phyloP scores from a whole-genome alignment of 441 rosid species.

The Gossypium davidsonii region DNA sequence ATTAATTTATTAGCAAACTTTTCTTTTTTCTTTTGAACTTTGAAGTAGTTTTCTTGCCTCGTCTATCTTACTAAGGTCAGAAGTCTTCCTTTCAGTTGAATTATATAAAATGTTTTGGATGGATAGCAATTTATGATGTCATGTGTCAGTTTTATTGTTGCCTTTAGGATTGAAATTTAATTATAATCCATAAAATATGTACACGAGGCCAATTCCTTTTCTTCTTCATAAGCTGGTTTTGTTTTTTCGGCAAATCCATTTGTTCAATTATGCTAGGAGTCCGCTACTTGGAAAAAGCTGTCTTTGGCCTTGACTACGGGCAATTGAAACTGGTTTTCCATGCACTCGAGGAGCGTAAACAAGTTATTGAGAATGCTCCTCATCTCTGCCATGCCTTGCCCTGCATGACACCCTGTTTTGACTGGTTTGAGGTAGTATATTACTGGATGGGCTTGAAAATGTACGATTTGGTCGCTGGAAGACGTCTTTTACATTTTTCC shows the following conservation, averaged over 20 bases:
- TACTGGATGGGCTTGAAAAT: slow-evolving; percentile 89
- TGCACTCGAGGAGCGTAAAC: slow-evolving; percentile 91
- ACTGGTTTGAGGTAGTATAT: slow-evolving; percentile 88
- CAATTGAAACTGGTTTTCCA: slow-evolving; percentile 88
- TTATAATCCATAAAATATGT: background rate
- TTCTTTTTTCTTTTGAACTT: background rate
- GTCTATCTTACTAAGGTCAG: background rate
- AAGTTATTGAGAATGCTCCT: slow-evolving; percentile 90
- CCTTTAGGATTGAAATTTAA: background rate
- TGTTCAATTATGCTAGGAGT: slow-evolving; percentile 42
- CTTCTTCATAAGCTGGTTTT: background rate
- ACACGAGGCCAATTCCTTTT: background rate
- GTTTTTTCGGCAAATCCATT: background rate
- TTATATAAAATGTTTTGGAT: background rate
- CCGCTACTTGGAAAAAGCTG: slow-evolving; percentile 94
- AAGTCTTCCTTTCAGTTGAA: background rate
- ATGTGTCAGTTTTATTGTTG: background rate
- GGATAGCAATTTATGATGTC: background rate
- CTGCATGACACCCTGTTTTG: slow-evolving; percentile 96
- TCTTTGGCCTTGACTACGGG: slow-evolving; percentile 85
- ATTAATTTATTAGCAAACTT: background rate
- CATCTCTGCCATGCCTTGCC: slow-evolving; percentile 91
- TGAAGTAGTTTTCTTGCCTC: background rate
- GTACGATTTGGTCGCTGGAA: slow-evolving; percentile 95
- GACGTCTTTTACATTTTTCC: slow-evolving; percentile 71